phyloP scores from a whole-genome alignment of 768 basidiomycete species.

The Phanerochaete carnosa region DNA sequence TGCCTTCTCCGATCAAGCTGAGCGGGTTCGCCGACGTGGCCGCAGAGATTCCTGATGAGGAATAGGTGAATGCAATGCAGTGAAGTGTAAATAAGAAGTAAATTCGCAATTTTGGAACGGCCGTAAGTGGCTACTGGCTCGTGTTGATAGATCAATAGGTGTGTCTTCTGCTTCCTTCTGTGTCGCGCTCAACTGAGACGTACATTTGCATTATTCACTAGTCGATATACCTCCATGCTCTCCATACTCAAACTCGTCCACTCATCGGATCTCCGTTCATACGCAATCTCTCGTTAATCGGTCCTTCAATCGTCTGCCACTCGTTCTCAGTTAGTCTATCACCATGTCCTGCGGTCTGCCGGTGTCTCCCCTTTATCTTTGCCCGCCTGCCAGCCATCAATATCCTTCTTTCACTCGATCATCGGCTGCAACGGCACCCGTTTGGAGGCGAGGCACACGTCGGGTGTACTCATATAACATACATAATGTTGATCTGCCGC shows the following conservation, averaged over 20 bases:
- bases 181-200: neutral
- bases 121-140: neutral
- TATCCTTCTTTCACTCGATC: no score
- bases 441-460: no score
- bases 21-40: conserved; percentile 5
- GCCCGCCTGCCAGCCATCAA: no score
- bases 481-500: no score
- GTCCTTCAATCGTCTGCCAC: neutral
- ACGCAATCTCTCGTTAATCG: neutral
- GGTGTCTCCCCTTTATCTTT: neutral
- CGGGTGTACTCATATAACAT: no score
- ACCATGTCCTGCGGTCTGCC: neutral
- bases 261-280: neutral
- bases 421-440: no score
- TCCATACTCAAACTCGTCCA: neutral
- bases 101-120: neutral
- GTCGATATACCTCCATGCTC: conserved; percentile 1
- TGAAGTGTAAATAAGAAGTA: neutral
- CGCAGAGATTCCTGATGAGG: conserved; percentile 16
- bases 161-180: neutral
- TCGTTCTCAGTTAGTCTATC: neutral
- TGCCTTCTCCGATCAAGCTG: conserved; percentile 4
- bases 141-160: conserved; percentile 1
- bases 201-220: neutral
- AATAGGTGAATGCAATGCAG: neutral